Evolutionary conservation across 257 asterid genomes (phyloP).

Genomic region (Solanum neorickii): DNA sequence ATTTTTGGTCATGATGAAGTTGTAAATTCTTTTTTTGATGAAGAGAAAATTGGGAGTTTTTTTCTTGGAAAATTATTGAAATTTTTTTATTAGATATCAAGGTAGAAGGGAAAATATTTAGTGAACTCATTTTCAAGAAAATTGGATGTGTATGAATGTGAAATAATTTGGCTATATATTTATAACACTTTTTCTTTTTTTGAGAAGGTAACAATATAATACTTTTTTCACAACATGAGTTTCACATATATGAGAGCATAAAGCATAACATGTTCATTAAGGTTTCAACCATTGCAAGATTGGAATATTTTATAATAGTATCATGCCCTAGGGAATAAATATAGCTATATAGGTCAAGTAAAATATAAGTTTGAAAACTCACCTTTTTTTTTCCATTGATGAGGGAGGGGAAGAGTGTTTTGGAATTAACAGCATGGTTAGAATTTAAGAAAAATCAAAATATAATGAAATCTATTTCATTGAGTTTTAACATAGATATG

Average conservation of each 20-base stretch:
- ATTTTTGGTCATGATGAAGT: neutral
- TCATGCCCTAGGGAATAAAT: neutral
- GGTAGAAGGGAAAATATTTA: neutral
- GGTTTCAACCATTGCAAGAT: neutral
- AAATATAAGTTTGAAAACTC: neutral
- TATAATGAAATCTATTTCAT: neutral
- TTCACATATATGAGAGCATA: neutral
- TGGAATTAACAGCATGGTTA: neutral
- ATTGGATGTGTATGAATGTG: neutral
- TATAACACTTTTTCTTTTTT: neutral
- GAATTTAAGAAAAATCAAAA: neutral
- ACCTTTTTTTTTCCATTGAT: neutral
- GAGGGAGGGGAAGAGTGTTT: neutral
- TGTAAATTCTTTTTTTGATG: neutral
- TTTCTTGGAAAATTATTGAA: neutral
- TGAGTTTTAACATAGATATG: too few species aligned
- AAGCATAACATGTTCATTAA: neutral
- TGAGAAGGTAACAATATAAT: neutral
- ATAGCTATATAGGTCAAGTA: neutral
- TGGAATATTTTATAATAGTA: neutral
- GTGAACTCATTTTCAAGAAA: conserved; percentile 7
- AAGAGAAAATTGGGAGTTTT: neutral
- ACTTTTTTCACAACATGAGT: neutral
- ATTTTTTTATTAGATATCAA: neutral
- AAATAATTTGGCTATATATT: neutral